Percentiles rank a stretch among this genome's conserved stretches.
These are phyloP conservation scores for Turnera subulata DNA, from an alignment of 345 rosid genomes.

Conservation along the genomic window DNA sequence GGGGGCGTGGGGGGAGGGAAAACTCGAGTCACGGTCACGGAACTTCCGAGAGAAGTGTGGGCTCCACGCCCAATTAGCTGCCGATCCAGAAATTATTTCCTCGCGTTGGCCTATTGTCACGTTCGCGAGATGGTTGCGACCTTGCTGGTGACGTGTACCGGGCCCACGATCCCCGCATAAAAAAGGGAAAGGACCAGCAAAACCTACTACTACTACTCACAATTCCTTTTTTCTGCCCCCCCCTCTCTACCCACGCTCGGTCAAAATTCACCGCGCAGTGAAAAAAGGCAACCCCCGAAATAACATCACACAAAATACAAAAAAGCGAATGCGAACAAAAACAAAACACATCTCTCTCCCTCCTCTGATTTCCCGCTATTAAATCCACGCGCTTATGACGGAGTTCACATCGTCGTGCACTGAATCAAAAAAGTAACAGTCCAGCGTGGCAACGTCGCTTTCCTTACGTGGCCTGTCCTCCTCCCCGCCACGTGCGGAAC, in stretches of 20 bases:
- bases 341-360: neutral
- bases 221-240: neutral
- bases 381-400: constrained; percentile 24
- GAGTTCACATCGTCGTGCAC: neutral
- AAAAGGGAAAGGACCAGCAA: neutral
- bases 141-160: constrained; percentile 45
- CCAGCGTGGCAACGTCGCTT: constrained; percentile 32
- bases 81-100: constrained; percentile 54
- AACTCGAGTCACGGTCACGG: constrained; percentile 64
- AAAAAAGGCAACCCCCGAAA: neutral
- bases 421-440: constrained; percentile 2
- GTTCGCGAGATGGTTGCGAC: constrained; percentile 43
- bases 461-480: constrained; percentile 15
- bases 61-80: constrained; percentile 49
- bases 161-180: constrained; percentile 16
- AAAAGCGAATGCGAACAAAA: neutral
- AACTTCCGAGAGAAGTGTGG: constrained; percentile 66
- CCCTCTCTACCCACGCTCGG: constrained; percentile 8
- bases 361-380: neutral
- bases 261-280: constrained; percentile 41
- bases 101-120: constrained; percentile 47
- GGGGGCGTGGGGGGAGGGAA: constrained; percentile 14
- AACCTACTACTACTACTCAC: neutral
- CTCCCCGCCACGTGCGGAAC: constrained; percentile 20
- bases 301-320: neutral